Percentiles rank a stretch among this genome's conserved stretches.
phyloP scores from a whole-genome alignment of 2,329 filamentous ascomycete genomes.

The Fusarium gaditjirri region DNA sequence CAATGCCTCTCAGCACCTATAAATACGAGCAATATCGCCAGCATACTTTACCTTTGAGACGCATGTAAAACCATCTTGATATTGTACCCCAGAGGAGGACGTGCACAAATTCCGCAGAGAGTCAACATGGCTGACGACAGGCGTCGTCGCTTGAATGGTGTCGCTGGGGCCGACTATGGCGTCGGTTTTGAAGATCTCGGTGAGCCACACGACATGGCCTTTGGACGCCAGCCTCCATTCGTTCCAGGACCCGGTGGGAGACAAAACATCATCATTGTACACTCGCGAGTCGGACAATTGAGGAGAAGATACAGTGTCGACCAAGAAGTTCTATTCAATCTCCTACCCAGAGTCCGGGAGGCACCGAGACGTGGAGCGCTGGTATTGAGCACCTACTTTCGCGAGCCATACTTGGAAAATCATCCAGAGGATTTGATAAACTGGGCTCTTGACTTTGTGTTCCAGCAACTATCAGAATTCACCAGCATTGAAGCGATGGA shows the following conservation, averaged over 20 bases:
- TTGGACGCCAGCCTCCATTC: neutral
- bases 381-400: constrained; percentile 25
- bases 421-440: constrained; percentile 14
- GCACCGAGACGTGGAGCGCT: constrained; percentile 23
- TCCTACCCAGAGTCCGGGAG: constrained; percentile 27
- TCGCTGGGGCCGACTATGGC: constrained; percentile 6
- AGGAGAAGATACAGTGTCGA: constrained; percentile 24
- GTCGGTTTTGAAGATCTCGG: neutral
- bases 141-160: neutral
- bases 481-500: constrained; percentile 21
- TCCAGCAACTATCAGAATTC: constrained; percentile 26
- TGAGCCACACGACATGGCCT: neutral
- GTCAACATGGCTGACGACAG: neutral
- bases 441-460: constrained; percentile 32
- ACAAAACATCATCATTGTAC: constrained; percentile 18
- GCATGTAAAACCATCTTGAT: neutral
- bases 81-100: neutral
- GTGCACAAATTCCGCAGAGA: neutral
- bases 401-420: neutral
- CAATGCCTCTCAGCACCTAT: neutral
- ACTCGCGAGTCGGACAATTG: constrained; percentile 13
- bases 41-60: neutral
- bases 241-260: neutral
- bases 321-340: constrained; percentile 4
- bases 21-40: neutral